Conservation (phyloP, 2,329 filamentous ascomycete species). For the Ascomycota sp. region DNA sequence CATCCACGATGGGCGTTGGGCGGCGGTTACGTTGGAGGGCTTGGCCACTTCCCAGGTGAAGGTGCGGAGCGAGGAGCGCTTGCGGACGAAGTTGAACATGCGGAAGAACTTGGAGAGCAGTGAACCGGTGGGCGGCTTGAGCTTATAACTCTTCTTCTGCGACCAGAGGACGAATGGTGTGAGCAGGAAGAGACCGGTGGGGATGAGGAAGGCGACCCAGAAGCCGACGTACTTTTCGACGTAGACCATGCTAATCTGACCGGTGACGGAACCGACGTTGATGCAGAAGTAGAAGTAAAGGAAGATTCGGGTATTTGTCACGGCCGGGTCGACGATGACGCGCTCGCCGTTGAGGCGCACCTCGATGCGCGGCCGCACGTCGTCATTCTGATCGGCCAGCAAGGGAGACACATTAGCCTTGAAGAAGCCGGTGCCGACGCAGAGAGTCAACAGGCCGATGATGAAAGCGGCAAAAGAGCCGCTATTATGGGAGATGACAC, state of each 20-base stretch:
- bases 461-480: constrained; percentile 45
- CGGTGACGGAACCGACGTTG: constrained; percentile 40
- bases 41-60: constrained; percentile 49
- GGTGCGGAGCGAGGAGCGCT: constrained; percentile 43
- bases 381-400: constrained; percentile 49
- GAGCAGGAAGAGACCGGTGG: constrained; percentile 41
- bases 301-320: constrained; percentile 49
- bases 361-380: constrained; percentile 35
- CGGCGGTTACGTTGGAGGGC: constrained; percentile 38
- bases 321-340: constrained; percentile 49
- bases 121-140: constrained; percentile 48
- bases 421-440: constrained; percentile 57
- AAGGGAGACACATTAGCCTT: constrained; percentile 61
- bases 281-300: constrained; percentile 38
- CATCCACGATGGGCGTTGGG: constrained; percentile 48
- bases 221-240: constrained; percentile 59
- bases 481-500: constrained; percentile 35
- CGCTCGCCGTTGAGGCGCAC: constrained; percentile 39
- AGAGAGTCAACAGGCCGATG: constrained; percentile 35
- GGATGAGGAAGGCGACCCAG: constrained; percentile 50
- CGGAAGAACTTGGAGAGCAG: constrained; percentile 29
- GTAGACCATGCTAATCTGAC: constrained; percentile 44
- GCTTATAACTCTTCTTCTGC: constrained; percentile 32
- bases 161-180: constrained; percentile 41
- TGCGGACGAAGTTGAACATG: constrained; percentile 39